phyloP scores from a whole-genome alignment of 2,329 filamentous ascomycete genomes.

The Sodiomyces alkalinus region DNA sequence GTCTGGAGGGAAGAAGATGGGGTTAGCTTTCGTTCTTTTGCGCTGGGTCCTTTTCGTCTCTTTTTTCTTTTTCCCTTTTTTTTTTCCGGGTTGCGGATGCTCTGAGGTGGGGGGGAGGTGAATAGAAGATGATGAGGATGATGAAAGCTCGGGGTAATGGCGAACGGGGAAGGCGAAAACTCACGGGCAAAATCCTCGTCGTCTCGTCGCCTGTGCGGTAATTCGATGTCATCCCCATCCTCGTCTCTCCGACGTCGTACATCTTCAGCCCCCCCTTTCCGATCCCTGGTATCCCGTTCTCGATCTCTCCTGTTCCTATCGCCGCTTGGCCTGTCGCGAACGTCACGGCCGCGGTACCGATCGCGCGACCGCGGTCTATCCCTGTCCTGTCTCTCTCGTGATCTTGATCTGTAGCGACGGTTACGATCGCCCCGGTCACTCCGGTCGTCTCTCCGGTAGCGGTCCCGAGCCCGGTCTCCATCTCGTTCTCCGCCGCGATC shows the following conservation, averaged over 20 bases:
- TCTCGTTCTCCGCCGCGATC: constrained; percentile 16
- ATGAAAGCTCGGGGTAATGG: too few relatives aligned
- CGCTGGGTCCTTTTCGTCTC: too few relatives aligned
- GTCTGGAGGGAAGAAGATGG: neutral
- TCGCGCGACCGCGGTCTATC: too few relatives aligned
- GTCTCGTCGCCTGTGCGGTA: constrained; percentile 10
- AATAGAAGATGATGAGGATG: too few relatives aligned
- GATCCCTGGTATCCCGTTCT: constrained; percentile 19
- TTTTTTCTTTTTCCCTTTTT: too few relatives aligned
- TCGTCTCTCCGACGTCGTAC: constrained; percentile 11
- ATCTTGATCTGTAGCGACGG: constrained; percentile 18
- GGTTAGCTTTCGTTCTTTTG: constrained; percentile 7
- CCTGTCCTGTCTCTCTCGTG: constrained; percentile 20
- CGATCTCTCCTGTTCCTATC: constrained; percentile 20
- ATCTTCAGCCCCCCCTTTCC: constrained; percentile 16
- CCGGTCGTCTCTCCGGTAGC: constrained; percentile 12
- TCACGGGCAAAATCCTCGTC: too few relatives aligned
- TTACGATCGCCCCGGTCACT: constrained; percentile 6
- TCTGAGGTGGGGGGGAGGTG: too few relatives aligned
- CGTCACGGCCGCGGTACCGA: constrained; percentile 9
- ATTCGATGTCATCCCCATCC: too few relatives aligned
- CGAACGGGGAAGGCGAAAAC: too few relatives aligned
- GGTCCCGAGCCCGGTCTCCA: constrained; percentile 13
- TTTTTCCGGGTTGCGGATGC: too few relatives aligned
- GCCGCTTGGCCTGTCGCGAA: constrained; percentile 16